Base-by-base conservation (phyloP, 2,329 filamentous ascomycete species). In the Dothistroma pini region DNA sequence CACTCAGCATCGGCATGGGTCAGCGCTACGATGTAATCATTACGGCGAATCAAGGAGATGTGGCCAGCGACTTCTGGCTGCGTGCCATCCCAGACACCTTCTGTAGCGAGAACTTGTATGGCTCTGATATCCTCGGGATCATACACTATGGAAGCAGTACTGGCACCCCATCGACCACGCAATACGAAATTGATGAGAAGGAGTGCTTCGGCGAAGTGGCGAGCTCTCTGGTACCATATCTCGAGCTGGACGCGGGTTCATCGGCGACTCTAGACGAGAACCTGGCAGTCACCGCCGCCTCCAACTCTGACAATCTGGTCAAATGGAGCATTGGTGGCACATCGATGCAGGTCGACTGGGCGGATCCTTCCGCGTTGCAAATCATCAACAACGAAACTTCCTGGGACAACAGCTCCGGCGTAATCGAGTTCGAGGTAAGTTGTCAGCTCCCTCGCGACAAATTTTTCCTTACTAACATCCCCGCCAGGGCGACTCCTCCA, bases 81-180 rank as follows among this genome's bases (percentile, higher is more conserved):
- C 66, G 71, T 19, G 75, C 76, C 0, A 73, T 77, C 16, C 75
- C 75, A 1, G 75, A 78, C 58, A 72, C 72, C 2, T 74, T 76
- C 21, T 79, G 78, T 66, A 67, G 68, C 14, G 70, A 71, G 22
- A 77, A 73, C 54, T 70, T 67, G 55, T 75, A 78, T 44, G 60
- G 63, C 11, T 61, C 68, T 51, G 62, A 70, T 44, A 71, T 73
- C 56, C 64, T 65, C 58, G 71, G 68, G 29, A 70, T 79, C 21
- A 64, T 80, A 19, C 68, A 74, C 48, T 78, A 78, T 64, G 74
- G 71, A 7, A 70, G 41, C 10, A 66, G 66, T 54, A 70, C 68
- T n/a, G 48, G 67, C 8, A 72, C 67, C 0, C 75, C 77, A 0
- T 67, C 70, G 2, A 75, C 74, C 0, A 69, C 70, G 2, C 69